Conservation (phyloP, 1,139 yeast genomes). For the Blastobotrys niveus region DNA sequence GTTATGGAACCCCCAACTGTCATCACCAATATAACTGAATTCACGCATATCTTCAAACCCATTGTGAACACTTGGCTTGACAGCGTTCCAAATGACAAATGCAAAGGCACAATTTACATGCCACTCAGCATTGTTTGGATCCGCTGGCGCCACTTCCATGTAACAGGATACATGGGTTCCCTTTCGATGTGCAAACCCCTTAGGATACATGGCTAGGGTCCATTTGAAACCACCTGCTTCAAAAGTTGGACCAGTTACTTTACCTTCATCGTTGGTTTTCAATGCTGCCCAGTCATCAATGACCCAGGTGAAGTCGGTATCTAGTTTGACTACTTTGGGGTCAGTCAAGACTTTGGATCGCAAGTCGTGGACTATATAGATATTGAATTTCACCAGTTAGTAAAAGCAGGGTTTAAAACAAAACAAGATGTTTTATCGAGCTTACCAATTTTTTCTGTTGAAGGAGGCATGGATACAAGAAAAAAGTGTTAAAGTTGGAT, state of each 20-base stretch:
- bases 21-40: conserved; percentile 39
- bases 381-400: background rate
- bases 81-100: conserved; percentile 77
- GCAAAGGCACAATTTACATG: conserved; percentile 87
- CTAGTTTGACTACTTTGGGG: conserved; percentile 26
- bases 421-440: background rate
- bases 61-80: conserved; percentile 60
- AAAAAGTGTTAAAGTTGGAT: background rate
- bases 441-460: conserved; percentile 12
- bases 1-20: conserved; percentile 81
- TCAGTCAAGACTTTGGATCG: conserved; percentile 13
- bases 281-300: conserved; percentile 60
- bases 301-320: conserved; percentile 59
- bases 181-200: conserved; percentile 35
- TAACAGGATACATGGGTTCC: conserved; percentile 29
- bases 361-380: conserved; percentile 9
- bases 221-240: conserved; percentile 66
- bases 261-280: conserved; percentile 18
- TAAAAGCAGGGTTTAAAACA: background rate
- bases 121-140: conserved; percentile 50
- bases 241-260: conserved; percentile 46
- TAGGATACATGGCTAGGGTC: conserved; percentile 72
- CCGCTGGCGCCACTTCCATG: conserved; percentile 31
- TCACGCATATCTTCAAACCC: conserved; percentile 69
- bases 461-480: background rate